Base-by-base conservation (phyloP, 257 asterid genomes). In the Ophiorrhiza pumila region DNA sequence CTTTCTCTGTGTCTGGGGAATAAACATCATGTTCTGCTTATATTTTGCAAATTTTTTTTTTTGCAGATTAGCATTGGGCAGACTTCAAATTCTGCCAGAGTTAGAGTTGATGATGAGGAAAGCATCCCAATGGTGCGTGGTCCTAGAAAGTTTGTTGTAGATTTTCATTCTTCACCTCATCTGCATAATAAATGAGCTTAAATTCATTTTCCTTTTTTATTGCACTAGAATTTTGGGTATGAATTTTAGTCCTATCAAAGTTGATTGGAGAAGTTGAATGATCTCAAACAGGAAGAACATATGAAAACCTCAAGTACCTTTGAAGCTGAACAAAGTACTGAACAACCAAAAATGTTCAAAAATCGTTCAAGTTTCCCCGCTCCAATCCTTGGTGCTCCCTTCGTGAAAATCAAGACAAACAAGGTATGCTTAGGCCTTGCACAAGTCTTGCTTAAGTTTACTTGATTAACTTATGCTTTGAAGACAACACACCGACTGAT, bases 351-450 rank as follows among this genome's bases (percentile, higher is more conserved):
- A 66, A 46, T 71, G 74, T 23, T 71, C 87, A 59, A 83, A 82
- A 75, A 82, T 86, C 12, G 78, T 85, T 61, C 91, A 82, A 74
- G 81, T 89, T 76, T 77, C 91, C 55, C 71, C 73, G 41, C 89
- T 91, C 79, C 80, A 79, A 69, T 82, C 83, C 29, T 60, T 84
- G 84, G 79, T 80, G 29, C 86, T 91, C 77, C 42, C 83, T 73
- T 87, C 86, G 17, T 22, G 87, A 84, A 82, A 65, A 71, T 74
- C 62, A 78, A 82, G 79, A 71, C 79, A 49, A 75, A 65, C 65
- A 67, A 57, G 92, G 97, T 91, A 82, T 34, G 79, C 34, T 25
- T 50, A 29, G 3, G 52, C 22, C 35, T 43, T 41, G n/a, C 58
- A 31, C 42, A 13, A 56, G 57, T 29, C 32, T 34, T 71, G 3